Evolutionary conservation across 345 rosid species (phyloP).

Genomic region (Citrus unshiu): DNA sequence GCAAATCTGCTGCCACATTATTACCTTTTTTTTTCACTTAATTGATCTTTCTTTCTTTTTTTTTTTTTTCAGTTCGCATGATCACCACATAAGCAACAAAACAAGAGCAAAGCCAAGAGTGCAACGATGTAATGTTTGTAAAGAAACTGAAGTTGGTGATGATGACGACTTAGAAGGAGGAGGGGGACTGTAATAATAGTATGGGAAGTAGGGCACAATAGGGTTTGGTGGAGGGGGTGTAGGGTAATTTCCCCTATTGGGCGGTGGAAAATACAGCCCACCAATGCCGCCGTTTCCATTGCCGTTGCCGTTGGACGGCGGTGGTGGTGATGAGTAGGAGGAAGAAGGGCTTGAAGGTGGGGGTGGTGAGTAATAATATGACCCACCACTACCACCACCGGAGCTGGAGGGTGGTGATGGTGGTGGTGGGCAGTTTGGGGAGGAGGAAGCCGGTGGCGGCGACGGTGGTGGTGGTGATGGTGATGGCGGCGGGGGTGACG

Average conservation of each 20-base stretch:
- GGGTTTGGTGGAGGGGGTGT: conserved; percentile 94
- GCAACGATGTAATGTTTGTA: neutral
- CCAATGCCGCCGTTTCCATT: conserved; percentile 40
- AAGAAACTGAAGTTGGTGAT: neutral
- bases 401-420: conserved; percentile 39
- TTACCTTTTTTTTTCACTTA: conserved; percentile 7
- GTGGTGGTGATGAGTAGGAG: conserved; percentile 52
- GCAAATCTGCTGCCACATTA: conserved; percentile 37
- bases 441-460: conserved; percentile 40
- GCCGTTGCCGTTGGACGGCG: conserved; percentile 12
- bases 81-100: conserved; percentile 23
- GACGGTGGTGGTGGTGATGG: conserved; percentile 35
- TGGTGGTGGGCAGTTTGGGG: conserved; percentile 55
- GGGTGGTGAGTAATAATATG: conserved; percentile 60
- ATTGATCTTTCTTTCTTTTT: conserved; percentile 3
- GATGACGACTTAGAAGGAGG: conserved; percentile 28
- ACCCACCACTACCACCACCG: conserved; percentile 34
- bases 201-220: conserved; percentile 97
- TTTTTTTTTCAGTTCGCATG: neutral
- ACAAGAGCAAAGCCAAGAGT: conserved; percentile 9
- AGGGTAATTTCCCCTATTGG: conserved; percentile 38
- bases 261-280: conserved; percentile 56
- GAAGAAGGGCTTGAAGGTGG: conserved; percentile 51
- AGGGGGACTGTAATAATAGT: conserved; percentile 70
- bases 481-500: conserved; percentile 52